Base-by-base conservation (phyloP, 208 protist genomes). In the Borovskyia barvae region DNA sequence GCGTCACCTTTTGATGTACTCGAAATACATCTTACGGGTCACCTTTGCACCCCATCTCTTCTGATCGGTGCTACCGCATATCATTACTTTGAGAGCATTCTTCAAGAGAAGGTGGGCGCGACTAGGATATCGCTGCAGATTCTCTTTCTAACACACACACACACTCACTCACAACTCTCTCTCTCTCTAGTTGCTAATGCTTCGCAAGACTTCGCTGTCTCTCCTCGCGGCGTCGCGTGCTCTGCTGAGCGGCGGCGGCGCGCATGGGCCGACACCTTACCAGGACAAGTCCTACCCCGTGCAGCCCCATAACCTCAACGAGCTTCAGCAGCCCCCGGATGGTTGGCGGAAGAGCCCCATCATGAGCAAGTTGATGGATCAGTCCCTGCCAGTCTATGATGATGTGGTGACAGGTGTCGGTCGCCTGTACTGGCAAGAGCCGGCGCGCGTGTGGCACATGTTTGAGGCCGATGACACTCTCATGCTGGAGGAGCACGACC, bases 401-500 rank as follows among this genome's bases (percentile, higher is more conserved):
- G 88, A 94, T 81, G 80, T 90, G 32, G 85, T 94, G 17, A 83
- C 72, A 17, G 88, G 88, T 37, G 35, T 80, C 30, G 82, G 82
- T 45, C 88, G 88, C 71, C 78, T 90, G 20, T 81, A 90, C 52
- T 94, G 85, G 85, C 88, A 94, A 72, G 85, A 94, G 75, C 88
- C 88, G 19, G 88, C 88, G 35, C 84, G 84, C 66, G 75, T 74
- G 51, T 92, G 85, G 82, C 85, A 94, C 74, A 59, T 88, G 33
- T 90, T 92, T 55, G 85, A 92, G 65, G 85, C 82, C 37, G 88
- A 94, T 70, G 88, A 94, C 66, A 90, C 84, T 43, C 78, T 94
- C 57, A 89, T 92, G 74, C 73, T 94, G 30, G 88, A 94, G 82
- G 88, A 94, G 74, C 88, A 94, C 66, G 88, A 94, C 61, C 84